Conservation (phyloP, 73 alveolate species). For the Paramecium tetraurelia region DNA sequence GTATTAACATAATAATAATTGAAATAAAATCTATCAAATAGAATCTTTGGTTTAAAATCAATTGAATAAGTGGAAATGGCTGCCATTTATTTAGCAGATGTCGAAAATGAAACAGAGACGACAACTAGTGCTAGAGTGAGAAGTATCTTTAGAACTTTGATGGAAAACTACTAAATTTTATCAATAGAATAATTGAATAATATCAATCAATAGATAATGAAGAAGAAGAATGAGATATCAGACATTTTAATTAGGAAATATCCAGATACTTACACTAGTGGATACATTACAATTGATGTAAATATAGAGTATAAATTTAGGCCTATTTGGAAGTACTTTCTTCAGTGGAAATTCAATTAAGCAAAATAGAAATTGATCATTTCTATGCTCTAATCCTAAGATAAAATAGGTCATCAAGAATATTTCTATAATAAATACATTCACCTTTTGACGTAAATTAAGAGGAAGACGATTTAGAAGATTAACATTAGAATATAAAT, state of each 20-base stretch:
- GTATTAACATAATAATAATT: constrained; percentile 3
- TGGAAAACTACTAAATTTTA: constrained; percentile 10
- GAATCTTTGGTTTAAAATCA: neutral
- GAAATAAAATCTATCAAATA: neutral
- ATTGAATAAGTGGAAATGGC: neutral
- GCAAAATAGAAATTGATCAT: neutral
- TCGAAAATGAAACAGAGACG: neutral
- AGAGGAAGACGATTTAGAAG: neutral
- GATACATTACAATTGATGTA: neutral
- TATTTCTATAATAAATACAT: neutral
- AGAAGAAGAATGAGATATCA: neutral
- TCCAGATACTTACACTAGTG: neutral
- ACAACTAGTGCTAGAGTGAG: constrained; percentile 33
- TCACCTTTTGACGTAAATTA: constrained; percentile 6
- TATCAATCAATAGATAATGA: neutral
- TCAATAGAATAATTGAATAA: neutral
- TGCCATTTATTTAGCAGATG: constrained; percentile 39
- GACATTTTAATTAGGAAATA: neutral
- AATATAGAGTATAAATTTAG: neutral
- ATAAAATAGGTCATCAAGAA: neutral
- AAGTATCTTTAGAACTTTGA: constrained; percentile 8
- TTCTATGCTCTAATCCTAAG: neutral
- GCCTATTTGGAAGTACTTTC: neutral
- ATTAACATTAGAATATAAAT: neutral
- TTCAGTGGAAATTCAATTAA: neutral